Percentiles rank a stretch among this genome's conserved stretches.
phyloP scores from a whole-genome alignment of 805 yeast species.

The Maudiozyma barnettii region DNA sequence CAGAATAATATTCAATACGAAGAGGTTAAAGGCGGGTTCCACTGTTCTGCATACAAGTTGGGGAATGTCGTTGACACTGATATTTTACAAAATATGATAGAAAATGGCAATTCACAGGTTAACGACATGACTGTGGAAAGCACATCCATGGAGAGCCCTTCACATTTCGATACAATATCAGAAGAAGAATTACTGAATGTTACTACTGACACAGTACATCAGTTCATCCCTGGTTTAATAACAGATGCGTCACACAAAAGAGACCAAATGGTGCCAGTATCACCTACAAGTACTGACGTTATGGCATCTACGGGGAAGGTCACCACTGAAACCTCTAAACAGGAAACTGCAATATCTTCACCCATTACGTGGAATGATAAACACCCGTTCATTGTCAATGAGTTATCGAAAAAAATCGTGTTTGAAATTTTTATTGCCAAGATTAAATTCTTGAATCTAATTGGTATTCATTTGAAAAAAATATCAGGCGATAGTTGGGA shows the following conservation, averaged over 20 bases:
- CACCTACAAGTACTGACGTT: neutral
- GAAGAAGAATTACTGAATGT: constrained; percentile 7
- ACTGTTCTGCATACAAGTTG: constrained; percentile 36
- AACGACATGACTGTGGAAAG: neutral
- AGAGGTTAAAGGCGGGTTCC: constrained; percentile 92
- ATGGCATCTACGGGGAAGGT: neutral
- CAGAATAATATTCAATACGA: constrained; percentile 67
- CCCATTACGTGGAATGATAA: neutral
- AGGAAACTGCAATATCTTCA: neutral
- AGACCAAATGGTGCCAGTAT: neutral
- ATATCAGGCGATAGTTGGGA: constrained; percentile 91
- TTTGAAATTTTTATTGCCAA: constrained; percentile 89
- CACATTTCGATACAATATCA: constrained; percentile 28
- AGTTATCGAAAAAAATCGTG: constrained; percentile 49
- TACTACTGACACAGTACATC: neutral
- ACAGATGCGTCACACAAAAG: neutral
- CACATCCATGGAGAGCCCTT: neutral
- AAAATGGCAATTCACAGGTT: neutral
- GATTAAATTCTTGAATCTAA: constrained; percentile 80
- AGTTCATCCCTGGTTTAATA: neutral
- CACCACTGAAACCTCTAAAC: neutral
- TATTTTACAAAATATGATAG: neutral
- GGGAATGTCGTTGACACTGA: neutral
- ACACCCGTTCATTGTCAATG: constrained; percentile 16
- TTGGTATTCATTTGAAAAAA: constrained; percentile 92